Evolutionary conservation across 108 stramenopile species (phyloP), one percentile per base, ranked within the genome.

Genomic region (Cyclotella sp.): DNA sequence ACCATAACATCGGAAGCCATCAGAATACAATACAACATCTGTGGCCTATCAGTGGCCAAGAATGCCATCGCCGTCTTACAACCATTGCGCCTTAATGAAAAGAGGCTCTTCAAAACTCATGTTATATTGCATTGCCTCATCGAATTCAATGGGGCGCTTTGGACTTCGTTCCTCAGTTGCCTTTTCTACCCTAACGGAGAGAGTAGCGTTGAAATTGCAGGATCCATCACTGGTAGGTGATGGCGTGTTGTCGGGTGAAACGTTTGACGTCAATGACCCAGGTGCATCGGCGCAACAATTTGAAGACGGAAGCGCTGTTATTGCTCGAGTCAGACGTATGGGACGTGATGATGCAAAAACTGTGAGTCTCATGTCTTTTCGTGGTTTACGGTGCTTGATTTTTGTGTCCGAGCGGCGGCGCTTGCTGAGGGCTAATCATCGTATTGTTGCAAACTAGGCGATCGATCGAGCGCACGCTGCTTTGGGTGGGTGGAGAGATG

Each of bases 401-500:
- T 58, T 13, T 28, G 26, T 28, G 22, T 22, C 24, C 55, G n/a
- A 55, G 21, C 11, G 0, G 24, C 24, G 55, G 11, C 24, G 19
- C n/a, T 24, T n/a, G n/a, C 8, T 1, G 1, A 26, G 19, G 12
- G 28, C 12, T n/a, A 62, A 41, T 40, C 61, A 42, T 39, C 8
- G 3, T 51, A 51, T 51, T 16, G 39, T 57, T 26, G 19, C 29
- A 61, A 19, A 39, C 14, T 24, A 71, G 51, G 78, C 85, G 43
- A 90, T 90, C 46, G 71, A 79, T 49, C 49, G 68, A 46, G 73
- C 88, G 21, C 19, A 47, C 12, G 34, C 49, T 24, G 83, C 79
- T 46, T 73, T 93, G n/a, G 46, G 61, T 15, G 63, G 68, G 0
- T 92, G 90, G 89, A 80, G 81, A 67, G 89, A 90, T 75, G 78